phyloP scores from a whole-genome alignment of 352 stramenopile genomes.

The Halophytophthora polymorphica region DNA sequence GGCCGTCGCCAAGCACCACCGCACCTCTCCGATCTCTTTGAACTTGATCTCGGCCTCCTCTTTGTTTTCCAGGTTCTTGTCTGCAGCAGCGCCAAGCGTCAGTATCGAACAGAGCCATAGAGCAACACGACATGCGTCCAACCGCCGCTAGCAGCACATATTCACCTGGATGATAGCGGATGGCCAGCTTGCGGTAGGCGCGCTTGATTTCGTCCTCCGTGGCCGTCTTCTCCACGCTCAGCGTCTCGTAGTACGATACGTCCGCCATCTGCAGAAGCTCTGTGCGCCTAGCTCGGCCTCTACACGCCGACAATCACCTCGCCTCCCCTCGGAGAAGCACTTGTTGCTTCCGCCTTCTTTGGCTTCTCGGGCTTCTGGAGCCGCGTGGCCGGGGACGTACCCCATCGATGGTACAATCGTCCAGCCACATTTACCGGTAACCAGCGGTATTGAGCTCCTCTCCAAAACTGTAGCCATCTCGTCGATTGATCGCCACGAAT shows the following conservation, averaged over 20 bases:
- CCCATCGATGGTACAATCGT: too few relatives aligned
- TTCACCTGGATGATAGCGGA: slow-evolving; percentile 88
- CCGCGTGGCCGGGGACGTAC: too few relatives aligned
- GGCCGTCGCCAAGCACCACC: background rate
- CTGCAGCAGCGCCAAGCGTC: slow-evolving; percentile 17
- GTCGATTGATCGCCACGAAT: too few relatives aligned
- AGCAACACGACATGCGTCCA: background rate
- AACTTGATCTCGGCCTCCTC: slow-evolving; percentile 88
- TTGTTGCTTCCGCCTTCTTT: too few relatives aligned
- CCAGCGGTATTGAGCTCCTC: too few relatives aligned
- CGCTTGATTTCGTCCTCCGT: slow-evolving; percentile 80
- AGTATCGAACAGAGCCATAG: background rate
- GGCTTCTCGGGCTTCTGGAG: too few relatives aligned
- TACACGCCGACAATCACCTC: background rate
- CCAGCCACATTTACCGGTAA: too few relatives aligned
- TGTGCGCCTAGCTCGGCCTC: background rate
- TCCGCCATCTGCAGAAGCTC: slow-evolving; percentile 31
- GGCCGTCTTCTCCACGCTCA: slow-evolving; percentile 65
- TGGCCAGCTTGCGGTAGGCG: slow-evolving; percentile 84
- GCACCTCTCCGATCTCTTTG: slow-evolving; percentile 82
- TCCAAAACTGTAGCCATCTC: too few relatives aligned
- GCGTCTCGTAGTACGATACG: slow-evolving; percentile 68
- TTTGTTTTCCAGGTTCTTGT: slow-evolving; percentile 90
- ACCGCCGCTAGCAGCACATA: slow-evolving; percentile 4
- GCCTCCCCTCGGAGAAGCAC: too few relatives aligned